Conservation (phyloP, 2,329 filamentous ascomycete species). For the Microcyclosporella mali region DNA sequence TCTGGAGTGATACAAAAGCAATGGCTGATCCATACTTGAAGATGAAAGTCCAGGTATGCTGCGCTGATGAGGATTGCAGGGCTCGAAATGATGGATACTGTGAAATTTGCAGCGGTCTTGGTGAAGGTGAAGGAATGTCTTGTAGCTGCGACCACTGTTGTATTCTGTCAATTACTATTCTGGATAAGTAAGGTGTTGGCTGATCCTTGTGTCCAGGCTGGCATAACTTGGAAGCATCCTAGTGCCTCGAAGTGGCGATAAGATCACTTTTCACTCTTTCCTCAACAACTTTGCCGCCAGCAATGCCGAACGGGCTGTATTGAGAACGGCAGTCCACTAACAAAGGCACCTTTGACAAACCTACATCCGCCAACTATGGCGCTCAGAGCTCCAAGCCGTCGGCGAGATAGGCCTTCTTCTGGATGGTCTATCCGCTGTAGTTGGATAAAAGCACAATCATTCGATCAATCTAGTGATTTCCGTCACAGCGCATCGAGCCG, state of each 20-base stretch:
- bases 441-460: conserved; percentile 6
- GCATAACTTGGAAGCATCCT: conserved; percentile 5
- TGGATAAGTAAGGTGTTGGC: no score
- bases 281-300: not conserved
- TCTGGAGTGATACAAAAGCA: conserved; percentile 14
- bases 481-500: conserved; percentile 2
- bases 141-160: no score
- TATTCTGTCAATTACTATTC: no score
- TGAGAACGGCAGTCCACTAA: conserved; percentile 5
- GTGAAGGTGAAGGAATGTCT: no score
- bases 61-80: no score
- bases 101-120: no score
- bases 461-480: conserved; percentile 3
- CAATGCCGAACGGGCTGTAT: not conserved
- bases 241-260: conserved; percentile 10
- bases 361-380: conserved; percentile 6
- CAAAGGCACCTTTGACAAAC: conserved; percentile 10
- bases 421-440: conserved; percentile 7
- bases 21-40: conserved; percentile 6
- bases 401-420: conserved; percentile 12
- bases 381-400: conserved; percentile 10
- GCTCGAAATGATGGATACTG: no score
- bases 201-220: not conserved
- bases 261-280: not conserved
- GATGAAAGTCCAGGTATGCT: no score